Conservation (phyloP, 1,284 basidiomycete species). For the Ceratobasidium sp. region DNA sequence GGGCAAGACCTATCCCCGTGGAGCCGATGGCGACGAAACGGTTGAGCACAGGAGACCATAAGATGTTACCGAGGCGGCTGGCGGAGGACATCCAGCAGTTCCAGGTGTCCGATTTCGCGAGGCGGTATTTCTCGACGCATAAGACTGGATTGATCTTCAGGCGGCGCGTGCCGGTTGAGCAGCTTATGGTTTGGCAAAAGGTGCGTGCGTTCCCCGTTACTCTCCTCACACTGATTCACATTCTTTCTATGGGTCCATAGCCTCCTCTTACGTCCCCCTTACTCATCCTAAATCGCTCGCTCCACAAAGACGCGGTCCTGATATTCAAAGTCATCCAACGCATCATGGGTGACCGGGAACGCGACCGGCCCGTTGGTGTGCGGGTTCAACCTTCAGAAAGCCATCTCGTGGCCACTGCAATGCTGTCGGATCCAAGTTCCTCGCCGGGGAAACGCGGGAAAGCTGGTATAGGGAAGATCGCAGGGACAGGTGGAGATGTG, state of each 20-base stretch:
- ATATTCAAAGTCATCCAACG: slow-evolving; percentile 91
- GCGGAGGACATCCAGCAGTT: slow-evolving; percentile 87
- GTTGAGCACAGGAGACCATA: slow-evolving; percentile 77
- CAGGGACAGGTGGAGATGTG: slow-evolving; percentile 59
- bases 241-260: slow-evolving; percentile 55
- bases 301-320: slow-evolving; percentile 82
- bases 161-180: slow-evolving; percentile 80
- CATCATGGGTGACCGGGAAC: slow-evolving; percentile 91
- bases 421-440: slow-evolving; percentile 15
- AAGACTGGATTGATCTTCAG: slow-evolving; percentile 86
- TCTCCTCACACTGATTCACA: slow-evolving; percentile 22
- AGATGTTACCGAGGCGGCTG: slow-evolving; percentile 80
- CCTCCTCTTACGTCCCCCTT: slow-evolving; percentile 78
- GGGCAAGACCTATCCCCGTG: slow-evolving; percentile 74
- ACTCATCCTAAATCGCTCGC: slow-evolving; percentile 73
- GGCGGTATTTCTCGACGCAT: slow-evolving; percentile 90
- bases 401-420: slow-evolving; percentile 1
- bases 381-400: slow-evolving; percentile 56
- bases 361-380: slow-evolving; percentile 68
- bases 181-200: slow-evolving; percentile 93
- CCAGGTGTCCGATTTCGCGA: slow-evolving; percentile 84
- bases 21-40: slow-evolving; percentile 58
- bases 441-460: slow-evolving; percentile 41
- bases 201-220: slow-evolving; percentile 56
- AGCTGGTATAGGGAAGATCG: slow-evolving; percentile 60